Conservation (phyloP, 2,329 filamentous ascomycete genomes). For the Colletotrichum coccodes region DNA sequence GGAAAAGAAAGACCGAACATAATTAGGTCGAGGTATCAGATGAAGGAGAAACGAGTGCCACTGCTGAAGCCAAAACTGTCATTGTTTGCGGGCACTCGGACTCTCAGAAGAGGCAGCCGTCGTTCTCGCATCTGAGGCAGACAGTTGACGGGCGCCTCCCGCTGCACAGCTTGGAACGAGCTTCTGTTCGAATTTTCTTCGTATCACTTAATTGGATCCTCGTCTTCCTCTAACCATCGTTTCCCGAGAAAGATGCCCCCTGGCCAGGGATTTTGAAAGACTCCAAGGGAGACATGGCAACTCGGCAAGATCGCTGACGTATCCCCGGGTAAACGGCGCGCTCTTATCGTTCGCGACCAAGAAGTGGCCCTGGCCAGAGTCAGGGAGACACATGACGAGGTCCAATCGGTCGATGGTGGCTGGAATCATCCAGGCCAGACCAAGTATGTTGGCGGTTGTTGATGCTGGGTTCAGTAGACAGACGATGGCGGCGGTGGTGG, state of each 20-base stretch:
- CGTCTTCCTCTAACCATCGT: background rate
- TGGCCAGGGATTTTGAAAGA: background rate
- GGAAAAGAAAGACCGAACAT: constrained; percentile 16
- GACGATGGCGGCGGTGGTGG: background rate
- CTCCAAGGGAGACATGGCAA: background rate
- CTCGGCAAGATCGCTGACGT: constrained; percentile 15
- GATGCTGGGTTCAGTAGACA: background rate
- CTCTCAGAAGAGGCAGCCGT: background rate
- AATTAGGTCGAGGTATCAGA: constrained; percentile 12
- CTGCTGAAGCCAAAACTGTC: constrained; percentile 24
- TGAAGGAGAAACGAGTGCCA: constrained; percentile 27
- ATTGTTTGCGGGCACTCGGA: constrained; percentile 25
- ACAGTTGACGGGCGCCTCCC: background rate
- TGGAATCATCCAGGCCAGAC: background rate
- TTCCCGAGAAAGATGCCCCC: background rate
- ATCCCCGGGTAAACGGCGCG: constrained; percentile 15
- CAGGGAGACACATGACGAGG: background rate
- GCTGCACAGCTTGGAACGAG: background rate
- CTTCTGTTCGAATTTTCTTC: background rate
- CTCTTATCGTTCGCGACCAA: background rate
- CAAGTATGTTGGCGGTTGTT: background rate
- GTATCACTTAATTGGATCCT: background rate
- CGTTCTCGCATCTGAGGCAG: background rate
- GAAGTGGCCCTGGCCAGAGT: background rate
- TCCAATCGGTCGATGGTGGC: constrained; percentile 22